These are phyloP conservation scores for Triticum turgidum DNA, from an alignment of 176 grass and related monocot genomes.

Conservation along the genomic window DNA sequence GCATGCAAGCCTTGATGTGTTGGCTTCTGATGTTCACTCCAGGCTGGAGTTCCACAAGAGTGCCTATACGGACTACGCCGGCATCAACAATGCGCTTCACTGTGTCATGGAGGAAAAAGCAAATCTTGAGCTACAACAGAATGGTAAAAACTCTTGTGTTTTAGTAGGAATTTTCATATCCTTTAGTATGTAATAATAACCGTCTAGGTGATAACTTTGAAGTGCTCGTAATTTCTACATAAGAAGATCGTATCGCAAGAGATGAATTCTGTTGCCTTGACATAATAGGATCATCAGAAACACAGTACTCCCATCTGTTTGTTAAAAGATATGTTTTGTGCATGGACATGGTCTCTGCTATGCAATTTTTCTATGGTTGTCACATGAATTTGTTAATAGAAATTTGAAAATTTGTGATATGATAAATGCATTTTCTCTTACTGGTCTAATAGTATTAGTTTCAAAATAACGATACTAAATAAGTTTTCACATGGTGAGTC, in stretches of 20 bases:
- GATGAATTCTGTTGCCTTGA: background rate
- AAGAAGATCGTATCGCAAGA: background rate
- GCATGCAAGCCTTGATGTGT: background rate
- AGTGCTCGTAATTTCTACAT: background rate
- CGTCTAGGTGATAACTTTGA: background rate
- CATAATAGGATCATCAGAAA: background rate
- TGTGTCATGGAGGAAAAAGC: constrained; percentile 10
- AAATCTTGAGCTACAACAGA: background rate
- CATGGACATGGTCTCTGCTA: background rate
- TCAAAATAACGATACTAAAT: background rate
- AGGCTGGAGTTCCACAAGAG: background rate
- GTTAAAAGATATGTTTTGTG: background rate
- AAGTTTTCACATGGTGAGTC: background rate
- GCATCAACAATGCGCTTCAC: background rate
- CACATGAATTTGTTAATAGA: background rate
- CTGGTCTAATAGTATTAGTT: background rate
- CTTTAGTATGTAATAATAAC: background rate
- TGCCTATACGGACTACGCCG: background rate
- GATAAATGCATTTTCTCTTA: background rate
- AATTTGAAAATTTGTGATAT: background rate
- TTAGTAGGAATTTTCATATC: constrained; percentile 1
- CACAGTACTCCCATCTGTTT: background rate
- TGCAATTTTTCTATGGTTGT: background rate
- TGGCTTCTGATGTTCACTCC: constrained; percentile 4
- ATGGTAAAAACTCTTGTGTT: background rate